Evolutionary conservation across 1,284 basidiomycete species (phyloP).

Genomic region (Sporisorium iseilematis-ciliati): DNA sequence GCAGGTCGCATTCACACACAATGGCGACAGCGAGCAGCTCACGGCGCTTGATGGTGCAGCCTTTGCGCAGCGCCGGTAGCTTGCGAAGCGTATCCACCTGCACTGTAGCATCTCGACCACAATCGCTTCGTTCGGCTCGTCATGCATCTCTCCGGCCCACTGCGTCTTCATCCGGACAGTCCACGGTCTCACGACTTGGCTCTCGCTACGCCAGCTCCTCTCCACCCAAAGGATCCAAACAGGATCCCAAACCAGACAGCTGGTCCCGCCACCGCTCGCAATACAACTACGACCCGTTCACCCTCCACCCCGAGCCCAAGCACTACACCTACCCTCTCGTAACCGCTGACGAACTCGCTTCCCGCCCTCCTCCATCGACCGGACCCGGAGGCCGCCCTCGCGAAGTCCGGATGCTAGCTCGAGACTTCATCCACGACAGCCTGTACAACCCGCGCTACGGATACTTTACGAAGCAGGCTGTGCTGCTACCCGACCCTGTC

Average conservation of each 20-base stretch:
- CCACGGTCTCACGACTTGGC: no score
- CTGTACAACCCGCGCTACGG: conserved; percentile 98
- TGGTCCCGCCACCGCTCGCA: conserved; percentile 61
- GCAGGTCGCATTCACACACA: not conserved
- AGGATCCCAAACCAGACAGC: conserved; percentile 12
- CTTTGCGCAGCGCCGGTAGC: not conserved
- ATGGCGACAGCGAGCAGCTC: conserved; percentile 11
- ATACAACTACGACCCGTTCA: conserved; percentile 68
- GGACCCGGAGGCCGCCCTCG: conserved; percentile 73
- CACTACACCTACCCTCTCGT: conserved; percentile 62
- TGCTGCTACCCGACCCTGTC: conserved; percentile 57
- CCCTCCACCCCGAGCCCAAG: conserved; percentile 54
- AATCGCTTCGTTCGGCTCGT: not conserved
- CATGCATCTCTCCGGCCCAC: not conserved
- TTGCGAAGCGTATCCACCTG: not conserved
- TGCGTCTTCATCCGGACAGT: no score
- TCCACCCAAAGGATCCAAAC: not conserved
- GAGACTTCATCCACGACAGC: conserved; percentile 97
- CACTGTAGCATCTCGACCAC: not conserved
- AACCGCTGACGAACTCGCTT: conserved; percentile 45
- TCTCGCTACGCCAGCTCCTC: conserved; percentile 16
- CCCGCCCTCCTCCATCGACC: not conserved
- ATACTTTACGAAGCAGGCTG: conserved; percentile 77
- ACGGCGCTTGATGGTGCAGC: conserved; percentile 5
- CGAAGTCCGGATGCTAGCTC: conserved; percentile 89